A percentile compares a stretch with the other conserved stretches of the same genome.
Conservation (phyloP, 768 basidiomycete genomes). For the Rubroboletus satanas region DNA sequence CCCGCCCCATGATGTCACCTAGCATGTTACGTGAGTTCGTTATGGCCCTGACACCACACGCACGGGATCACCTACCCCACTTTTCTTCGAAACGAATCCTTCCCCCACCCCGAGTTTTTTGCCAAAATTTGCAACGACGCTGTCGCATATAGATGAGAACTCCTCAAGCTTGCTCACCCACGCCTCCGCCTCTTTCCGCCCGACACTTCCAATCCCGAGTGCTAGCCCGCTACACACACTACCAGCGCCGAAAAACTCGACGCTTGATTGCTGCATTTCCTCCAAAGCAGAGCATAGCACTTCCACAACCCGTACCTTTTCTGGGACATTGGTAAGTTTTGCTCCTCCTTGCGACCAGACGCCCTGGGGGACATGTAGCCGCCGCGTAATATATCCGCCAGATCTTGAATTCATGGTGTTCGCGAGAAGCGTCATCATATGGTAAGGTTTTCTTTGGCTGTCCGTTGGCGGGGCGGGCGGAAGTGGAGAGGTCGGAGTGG, state of each 20-base stretch:
- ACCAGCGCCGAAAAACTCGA: conserved; percentile 73
- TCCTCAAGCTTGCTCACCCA: conserved; percentile 81
- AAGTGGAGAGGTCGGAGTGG: conserved; percentile 74
- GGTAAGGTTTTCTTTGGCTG: conserved; percentile 78
- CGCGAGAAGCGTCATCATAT: conserved; percentile 80
- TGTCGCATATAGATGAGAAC: conserved; percentile 74
- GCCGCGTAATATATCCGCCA: conserved; percentile 85
- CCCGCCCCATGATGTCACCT: conserved; percentile 66
- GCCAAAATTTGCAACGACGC: conserved; percentile 74
- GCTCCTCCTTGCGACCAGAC: conserved; percentile 91
- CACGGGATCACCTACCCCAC: conserved; percentile 42
- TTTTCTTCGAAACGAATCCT: conserved; percentile 80
- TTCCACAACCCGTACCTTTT: conserved; percentile 83
- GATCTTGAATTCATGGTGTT: conserved; percentile 74
- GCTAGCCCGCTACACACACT: conserved; percentile 73
- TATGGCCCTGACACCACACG: neutral
- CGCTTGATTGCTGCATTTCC: conserved; percentile 68
- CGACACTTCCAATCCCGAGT: conserved; percentile 72
- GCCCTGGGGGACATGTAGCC: conserved; percentile 82
- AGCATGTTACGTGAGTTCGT: conserved; percentile 9
- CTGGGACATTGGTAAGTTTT: conserved; percentile 74
- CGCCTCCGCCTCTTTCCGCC: conserved; percentile 70
- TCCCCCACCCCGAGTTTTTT: conserved; percentile 89
- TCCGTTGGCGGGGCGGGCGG: conserved; percentile 71
- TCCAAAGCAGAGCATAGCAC: conserved; percentile 76